Base-by-base conservation (phyloP, 306 rosid species). In the Oemleria cerasiformis region DNA sequence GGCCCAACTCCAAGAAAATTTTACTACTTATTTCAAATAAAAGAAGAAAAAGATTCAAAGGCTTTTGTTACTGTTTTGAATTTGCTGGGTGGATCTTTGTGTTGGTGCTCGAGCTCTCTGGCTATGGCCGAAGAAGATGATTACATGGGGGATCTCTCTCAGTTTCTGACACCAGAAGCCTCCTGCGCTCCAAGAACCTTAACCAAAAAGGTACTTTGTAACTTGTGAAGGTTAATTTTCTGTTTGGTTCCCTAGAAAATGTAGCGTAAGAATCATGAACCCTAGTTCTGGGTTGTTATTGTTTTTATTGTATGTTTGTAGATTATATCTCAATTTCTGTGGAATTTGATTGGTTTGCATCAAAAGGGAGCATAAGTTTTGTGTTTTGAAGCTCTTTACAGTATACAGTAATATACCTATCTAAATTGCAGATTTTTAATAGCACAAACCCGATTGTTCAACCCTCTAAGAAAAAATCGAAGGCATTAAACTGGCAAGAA, bases 111-210 rank as follows among this genome's bases (percentile, higher is more conserved):
- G 7, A 64, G 73, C 61, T 72, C 41, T 20, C 66, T 40, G 14
- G 58, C 79, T 63, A 90, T 93, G 97, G 88, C 86, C 16, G 84
- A 61, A 39, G 88, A 88, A 30, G 87, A 85, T 19, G 97, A 92
- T 68, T 93, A 93, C 80, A 88, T 93, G 98, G 97, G 85, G 4
- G 89, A 88, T 75, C 90, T 91, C 75, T 88, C 96, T 61, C 81
- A 23, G 20, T 88, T 91, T 62, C 80, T 93, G 67, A 88, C 94
- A 71, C 68, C 81, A 13, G 85, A 87, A 23, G 55, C 75, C 44
- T 5, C 73, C 11, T 10, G 41, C 12, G 75, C 86, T 80, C 82
- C 91, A n/a, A 76, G 73, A 16, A 17, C 86, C 53, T 34, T 66
- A 2, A 59, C 84, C 42, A 80, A 66, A 76, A 87, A 69, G 90